These are phyloP conservation scores for Aureobasidium sp. DNA, from an alignment of 2,329 filamentous ascomycete genomes.

Conservation along the genomic window DNA sequence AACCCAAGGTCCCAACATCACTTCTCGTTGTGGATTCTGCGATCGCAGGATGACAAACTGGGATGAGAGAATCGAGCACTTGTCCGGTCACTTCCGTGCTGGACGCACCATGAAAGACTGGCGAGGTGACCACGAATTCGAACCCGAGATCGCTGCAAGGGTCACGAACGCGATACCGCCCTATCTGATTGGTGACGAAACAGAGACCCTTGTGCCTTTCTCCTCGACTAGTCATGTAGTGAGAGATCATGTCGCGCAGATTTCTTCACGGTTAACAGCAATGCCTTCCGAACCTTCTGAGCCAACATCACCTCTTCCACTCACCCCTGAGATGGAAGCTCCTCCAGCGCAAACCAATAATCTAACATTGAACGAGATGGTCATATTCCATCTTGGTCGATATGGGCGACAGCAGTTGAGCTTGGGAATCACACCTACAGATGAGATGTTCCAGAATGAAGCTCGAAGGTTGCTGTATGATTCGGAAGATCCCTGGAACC, in stretches of 20 bases:
- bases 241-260: not conserved
- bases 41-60: conserved; percentile 41
- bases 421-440: conserved; percentile 37
- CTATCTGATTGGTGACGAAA: conserved; percentile 44
- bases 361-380: conserved; percentile 39
- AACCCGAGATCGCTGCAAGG: conserved; percentile 38
- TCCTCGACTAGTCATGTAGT: conserved; percentile 28
- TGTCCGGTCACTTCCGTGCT: conserved; percentile 49
- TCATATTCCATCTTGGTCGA: conserved; percentile 40
- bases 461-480: conserved; percentile 43
- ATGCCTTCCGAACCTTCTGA: not conserved
- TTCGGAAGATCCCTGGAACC: conserved; percentile 44
- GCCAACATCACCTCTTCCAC: conserved; percentile 2
- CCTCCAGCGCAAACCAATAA: not conserved
- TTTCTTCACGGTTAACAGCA: not conserved
- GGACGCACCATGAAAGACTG: conserved; percentile 48
- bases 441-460: conserved; percentile 44
- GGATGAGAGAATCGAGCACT: conserved; percentile 46
- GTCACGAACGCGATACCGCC: conserved; percentile 48
- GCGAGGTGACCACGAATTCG: conserved; percentile 49
- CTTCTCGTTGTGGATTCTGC: conserved; percentile 50
- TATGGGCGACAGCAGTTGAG: conserved; percentile 36
- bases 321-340: conserved; percentile 3
- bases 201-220: conserved; percentile 40
- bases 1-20: conserved; percentile 48